Percentiles rank a stretch among this genome's conserved stretches.
Conservation (phyloP, 2,329 filamentous ascomycete species). For the Fusarium luffae region DNA sequence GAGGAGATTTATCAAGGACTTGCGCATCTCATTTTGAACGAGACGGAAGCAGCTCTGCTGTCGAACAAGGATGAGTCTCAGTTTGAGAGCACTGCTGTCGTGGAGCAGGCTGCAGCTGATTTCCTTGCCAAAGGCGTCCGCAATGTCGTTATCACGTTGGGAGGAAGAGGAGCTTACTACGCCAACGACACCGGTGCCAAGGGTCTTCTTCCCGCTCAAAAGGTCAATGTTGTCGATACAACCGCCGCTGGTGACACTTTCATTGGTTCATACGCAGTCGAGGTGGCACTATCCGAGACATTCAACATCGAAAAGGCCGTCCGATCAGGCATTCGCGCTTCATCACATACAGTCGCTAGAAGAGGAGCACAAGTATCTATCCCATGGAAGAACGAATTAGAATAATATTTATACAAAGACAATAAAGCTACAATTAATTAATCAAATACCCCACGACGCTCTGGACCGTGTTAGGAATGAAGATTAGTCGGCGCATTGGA, state of each 20-base stretch:
- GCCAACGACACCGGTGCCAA: conserved; percentile 56
- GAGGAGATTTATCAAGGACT: conserved; percentile 72
- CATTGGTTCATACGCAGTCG: conserved; percentile 81
- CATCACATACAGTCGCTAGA: conserved; percentile 10
- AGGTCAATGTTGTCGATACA: conserved; percentile 86
- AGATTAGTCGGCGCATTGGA: conserved; percentile 5
- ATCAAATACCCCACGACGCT: background rate
- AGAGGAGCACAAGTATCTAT: conserved; percentile 23
- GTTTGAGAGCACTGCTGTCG: conserved; percentile 58
- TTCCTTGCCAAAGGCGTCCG: conserved; percentile 77
- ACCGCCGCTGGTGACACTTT: conserved; percentile 96
- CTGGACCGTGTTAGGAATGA: background rate
- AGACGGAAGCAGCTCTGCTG: conserved; percentile 85
- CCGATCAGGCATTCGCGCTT: conserved; percentile 4
- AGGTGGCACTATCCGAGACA: background rate
- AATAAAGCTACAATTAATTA: background rate
- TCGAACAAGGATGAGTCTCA: conserved; percentile 63
- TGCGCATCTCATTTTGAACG: conserved; percentile 86
- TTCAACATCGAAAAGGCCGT: conserved; percentile 17
- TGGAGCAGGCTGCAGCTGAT: conserved; percentile 60
- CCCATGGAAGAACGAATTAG: conserved; percentile 16
- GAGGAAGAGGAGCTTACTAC: conserved; percentile 79
- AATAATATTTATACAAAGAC: background rate
- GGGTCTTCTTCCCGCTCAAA: conserved; percentile 69
- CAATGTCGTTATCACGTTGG: conserved; percentile 86